phyloP scores from a whole-genome alignment of 208 protist species.

The Acanthamoeba castellanii region DNA sequence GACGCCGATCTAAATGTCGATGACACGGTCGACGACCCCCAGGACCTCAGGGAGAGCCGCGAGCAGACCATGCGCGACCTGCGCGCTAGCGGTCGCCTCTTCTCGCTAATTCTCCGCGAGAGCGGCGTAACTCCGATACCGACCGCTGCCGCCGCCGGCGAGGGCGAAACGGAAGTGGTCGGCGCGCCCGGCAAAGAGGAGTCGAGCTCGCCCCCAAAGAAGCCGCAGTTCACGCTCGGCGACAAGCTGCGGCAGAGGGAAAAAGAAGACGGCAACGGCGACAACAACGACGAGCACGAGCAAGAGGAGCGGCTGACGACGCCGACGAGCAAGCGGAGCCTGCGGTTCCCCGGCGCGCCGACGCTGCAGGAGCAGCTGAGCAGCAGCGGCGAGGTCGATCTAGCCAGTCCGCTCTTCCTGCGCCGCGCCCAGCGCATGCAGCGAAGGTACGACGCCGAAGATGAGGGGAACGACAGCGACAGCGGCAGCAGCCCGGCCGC shows the following conservation, averaged over 20 bases:
- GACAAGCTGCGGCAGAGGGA: not conserved
- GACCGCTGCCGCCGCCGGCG: too few species aligned
- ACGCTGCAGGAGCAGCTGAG: constrained; percentile 45
- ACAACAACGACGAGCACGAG: not conserved
- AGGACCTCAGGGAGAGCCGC: not conserved
- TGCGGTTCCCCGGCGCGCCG: not conserved
- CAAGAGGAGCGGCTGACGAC: not conserved
- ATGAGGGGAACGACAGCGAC: not conserved
- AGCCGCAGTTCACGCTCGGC: not conserved
- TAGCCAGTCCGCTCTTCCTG: not conserved
- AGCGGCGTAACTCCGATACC: not conserved
- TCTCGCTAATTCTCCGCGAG: not conserved
- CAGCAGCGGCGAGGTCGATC: constrained; percentile 42
- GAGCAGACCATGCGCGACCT: not conserved
- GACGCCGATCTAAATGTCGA: not conserved
- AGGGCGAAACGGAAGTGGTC: not conserved
- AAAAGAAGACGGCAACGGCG: not conserved
- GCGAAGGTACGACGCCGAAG: not conserved
- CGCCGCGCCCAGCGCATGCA: constrained; percentile 6
- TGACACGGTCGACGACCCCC: not conserved
- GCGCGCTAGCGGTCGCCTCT: constrained; percentile 6
- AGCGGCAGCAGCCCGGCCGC: not conserved
- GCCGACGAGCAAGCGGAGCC: not conserved
- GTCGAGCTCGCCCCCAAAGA: not conserved
- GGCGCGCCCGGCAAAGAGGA: not conserved